Evolutionary conservation across 179 eudicot genomes (phyloP), one percentile per base, ranked within the genome.

Genomic region (Heliamphora pulchella): DNA sequence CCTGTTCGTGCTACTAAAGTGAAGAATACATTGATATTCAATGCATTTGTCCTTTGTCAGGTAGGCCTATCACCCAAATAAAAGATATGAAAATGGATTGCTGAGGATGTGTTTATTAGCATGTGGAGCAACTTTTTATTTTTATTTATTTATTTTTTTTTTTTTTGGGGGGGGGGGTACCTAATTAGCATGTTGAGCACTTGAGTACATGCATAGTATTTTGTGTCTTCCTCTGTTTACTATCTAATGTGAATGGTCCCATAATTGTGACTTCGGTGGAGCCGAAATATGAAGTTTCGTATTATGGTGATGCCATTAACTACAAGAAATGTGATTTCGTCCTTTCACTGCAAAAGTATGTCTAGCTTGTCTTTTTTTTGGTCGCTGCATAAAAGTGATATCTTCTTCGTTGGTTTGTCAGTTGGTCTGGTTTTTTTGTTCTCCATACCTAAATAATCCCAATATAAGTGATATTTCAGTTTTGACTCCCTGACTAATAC

Each of bases 11-110:
- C 96, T 78, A 84, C 79, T 71, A 84, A 77, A 90, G 91, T 87
- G 85, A 94, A 86, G 87, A 94, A 94, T 75, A 91, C 97, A 0
- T 82, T 94, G 81, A 92, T 94, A 79, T 93, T 94, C 90, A 94
- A 94, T 80, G 90, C 98, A 0, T 94, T 94, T 78, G 98, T 94
- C 86, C 82, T 94, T 69, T 91, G 92, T 81, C 98, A 94, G 93
- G 98, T 93, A 82, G 78, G 84, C 67, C 11, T 50, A 64, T 4
- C 57, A 51, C 17, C 66, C 15, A 55, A 55, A 41, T 55, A 44
- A 15, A 20, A 53, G 73, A 50, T 14, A 50, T 15, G 58, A 70
- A 64, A 51, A 66, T 62, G 8, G 69, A 18, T 61, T 59, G 53
- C 44, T 18, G 20, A 5, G 18, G 22, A n/a, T 43, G 50, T 50